A percentile compares a stretch with the other conserved stretches of the same genome.
Evolutionary conservation across 768 basidiomycete species (phyloP).

Genomic region (Xerocomus brunneocitrinus): DNA sequence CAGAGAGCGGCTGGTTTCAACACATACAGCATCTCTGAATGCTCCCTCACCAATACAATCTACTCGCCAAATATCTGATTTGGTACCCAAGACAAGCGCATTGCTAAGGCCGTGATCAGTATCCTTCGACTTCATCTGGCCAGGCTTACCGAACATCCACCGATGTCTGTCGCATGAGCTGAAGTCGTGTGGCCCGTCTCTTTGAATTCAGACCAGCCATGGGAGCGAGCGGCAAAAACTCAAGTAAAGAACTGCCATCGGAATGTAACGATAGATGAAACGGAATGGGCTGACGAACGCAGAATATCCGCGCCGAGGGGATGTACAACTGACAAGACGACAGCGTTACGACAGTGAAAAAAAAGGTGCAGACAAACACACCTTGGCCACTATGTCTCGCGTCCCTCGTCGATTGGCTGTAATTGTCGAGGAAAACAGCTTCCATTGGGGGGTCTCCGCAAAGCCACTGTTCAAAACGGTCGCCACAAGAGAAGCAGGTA

Average conservation of each 20-base stretch:
- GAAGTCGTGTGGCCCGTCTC: slow-evolving; percentile 46
- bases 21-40: slow-evolving; percentile 53
- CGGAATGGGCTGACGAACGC: slow-evolving; percentile 55
- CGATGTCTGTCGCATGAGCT: slow-evolving; percentile 61
- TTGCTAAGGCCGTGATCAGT: slow-evolving; percentile 35
- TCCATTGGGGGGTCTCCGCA: slow-evolving; percentile 47
- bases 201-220: slow-evolving; percentile 28
- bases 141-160: slow-evolving; percentile 54
- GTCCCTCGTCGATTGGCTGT: slow-evolving; percentile 32
- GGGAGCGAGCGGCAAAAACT: slow-evolving; percentile 59
- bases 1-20: not conserved
- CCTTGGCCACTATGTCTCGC: slow-evolving; percentile 38
- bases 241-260: slow-evolving; percentile 49
- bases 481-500: slow-evolving; percentile 43
- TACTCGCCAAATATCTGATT: slow-evolving; percentile 67
- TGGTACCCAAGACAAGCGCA: slow-evolving; percentile 43
- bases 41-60: slow-evolving; percentile 61
- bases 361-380: slow-evolving; percentile 9
- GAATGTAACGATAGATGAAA: slow-evolving; percentile 63
- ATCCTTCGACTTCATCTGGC: not conserved
- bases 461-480: slow-evolving; percentile 36
- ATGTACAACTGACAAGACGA: slow-evolving; percentile 39
- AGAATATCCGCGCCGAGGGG: slow-evolving; percentile 57
- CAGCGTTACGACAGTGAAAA: not conserved
- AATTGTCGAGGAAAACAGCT: slow-evolving; percentile 38